Evolutionary conservation across 129 eudicot species (phyloP).

Genomic region (Flaveria brownii): DNA sequence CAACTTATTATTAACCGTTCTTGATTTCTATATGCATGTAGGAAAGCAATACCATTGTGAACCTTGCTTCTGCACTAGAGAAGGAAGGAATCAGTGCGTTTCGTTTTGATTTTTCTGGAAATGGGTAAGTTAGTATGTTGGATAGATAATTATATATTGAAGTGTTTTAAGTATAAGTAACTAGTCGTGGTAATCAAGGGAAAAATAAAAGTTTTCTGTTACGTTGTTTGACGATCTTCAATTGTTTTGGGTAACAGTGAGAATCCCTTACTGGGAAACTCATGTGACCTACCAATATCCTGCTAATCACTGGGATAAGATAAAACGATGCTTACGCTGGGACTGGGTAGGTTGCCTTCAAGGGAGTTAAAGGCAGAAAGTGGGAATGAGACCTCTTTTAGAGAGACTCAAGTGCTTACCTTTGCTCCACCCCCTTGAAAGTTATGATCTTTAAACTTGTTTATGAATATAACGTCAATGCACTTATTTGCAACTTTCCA

Average conservation of each 20-base stretch:
- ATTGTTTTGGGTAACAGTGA: background rate
- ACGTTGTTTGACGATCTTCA: background rate
- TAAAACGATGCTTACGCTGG: no score
- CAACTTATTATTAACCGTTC: background rate
- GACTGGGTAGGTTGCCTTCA: no score
- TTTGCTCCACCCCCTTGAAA: background rate
- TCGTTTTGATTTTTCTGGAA: constrained; percentile 86
- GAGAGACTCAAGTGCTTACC: no score
- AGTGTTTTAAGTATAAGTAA: background rate
- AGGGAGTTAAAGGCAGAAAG: no score
- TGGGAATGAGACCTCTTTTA: no score
- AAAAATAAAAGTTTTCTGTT: background rate
- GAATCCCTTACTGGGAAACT: background rate
- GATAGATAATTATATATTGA: background rate
- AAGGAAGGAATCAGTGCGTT: constrained; percentile 69
- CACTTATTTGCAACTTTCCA: background rate
- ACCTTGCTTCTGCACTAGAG: constrained; percentile 53
- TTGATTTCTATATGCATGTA: constrained; percentile 33
- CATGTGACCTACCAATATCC: background rate
- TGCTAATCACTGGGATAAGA: no score
- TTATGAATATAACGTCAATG: no score
- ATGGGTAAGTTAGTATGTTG: constrained; percentile 51
- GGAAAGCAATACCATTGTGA: constrained; percentile 47
- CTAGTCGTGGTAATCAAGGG: background rate
- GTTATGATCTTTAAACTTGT: background rate